Evolutionary conservation across 2,329 filamentous ascomycete genomes (phyloP), one percentile per base, ranked within the genome.

Genomic region (Neurospora crassa): DNA sequence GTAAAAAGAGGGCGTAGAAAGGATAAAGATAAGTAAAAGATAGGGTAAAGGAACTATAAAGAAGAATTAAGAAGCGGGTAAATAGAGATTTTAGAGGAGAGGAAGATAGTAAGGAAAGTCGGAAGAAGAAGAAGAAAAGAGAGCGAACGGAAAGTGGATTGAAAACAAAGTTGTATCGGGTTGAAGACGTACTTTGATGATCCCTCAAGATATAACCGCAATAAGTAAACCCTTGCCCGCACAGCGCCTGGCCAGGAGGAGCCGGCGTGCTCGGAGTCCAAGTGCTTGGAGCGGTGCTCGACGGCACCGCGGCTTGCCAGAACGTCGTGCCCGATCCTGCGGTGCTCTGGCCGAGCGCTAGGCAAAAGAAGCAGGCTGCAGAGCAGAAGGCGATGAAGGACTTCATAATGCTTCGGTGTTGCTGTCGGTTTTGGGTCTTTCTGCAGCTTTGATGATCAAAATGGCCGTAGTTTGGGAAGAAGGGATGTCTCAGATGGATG

Each of bases 131-230:
- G 3, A 2, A 6, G 16, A 18, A 3, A 2, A 16, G 7, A 14
- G n/a, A 5, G 14, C 2, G 3, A 24, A 11, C 11, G 1, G 34
- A 29, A 41, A 8, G 2, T 8, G 0, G 11, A 41, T 1, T 8
- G 20, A 20, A 1, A 1, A 0, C 14, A 18, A 42, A 2, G 12
- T 20, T 16, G 2, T 1, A 7, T 12, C 2, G 6, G 10, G 29
- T 11, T 2, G 24, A 18, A 59, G 1, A 53, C 69, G 4, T 20
- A 77, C 76, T 73, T 59, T 77, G 74, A 34, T 77, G 71, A 43
- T 77, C 70, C 5, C 72, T 70, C 0, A 78, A 70, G 70, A 77
- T 77, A 69, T 77, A 77, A 5, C 76, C 76, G 70, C 76, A 78
- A 71, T 78, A 78, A 12, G 76, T 78, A 42, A 75, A 76, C 3